phyloP scores from a whole-genome alignment of 1,284 basidiomycete genomes.

The Phellopilus nigrolimitatus region DNA sequence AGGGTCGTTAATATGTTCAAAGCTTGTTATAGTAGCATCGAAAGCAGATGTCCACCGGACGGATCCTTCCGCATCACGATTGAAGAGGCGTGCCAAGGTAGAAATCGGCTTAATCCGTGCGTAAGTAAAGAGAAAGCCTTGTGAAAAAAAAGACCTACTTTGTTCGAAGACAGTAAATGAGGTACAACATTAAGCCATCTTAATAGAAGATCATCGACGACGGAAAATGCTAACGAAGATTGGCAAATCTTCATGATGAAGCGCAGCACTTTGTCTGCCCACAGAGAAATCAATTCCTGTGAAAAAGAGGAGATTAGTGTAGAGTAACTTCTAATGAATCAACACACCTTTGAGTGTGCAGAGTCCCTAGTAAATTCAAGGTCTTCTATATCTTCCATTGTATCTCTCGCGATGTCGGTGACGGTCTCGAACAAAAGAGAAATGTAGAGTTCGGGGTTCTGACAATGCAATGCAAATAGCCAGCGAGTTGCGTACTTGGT shows the following conservation, averaged over 20 bases:
- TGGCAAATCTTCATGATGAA: conserved; percentile 52
- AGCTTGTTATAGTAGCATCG: conserved; percentile 17
- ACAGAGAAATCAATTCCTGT: conserved; percentile 14
- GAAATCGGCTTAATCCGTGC: conserved; percentile 39
- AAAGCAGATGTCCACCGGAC: conserved; percentile 14
- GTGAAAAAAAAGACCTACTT: conserved; percentile 31
- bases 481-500: conserved; percentile 54
- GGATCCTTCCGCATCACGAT: conserved; percentile 41
- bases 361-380: conserved; percentile 22
- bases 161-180: conserved; percentile 29
- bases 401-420: conserved; percentile 42
- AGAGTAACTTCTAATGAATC: background rate
- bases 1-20: conserved; percentile 19
- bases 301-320: conserved; percentile 29
- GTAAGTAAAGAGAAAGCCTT: conserved; percentile 17
- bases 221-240: conserved; percentile 50
- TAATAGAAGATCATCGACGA: conserved; percentile 58
- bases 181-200: conserved; percentile 57
- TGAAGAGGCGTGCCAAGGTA: conserved; percentile 57
- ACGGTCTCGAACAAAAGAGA: conserved; percentile 46
- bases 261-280: conserved; percentile 41
- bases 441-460: conserved; percentile 47
- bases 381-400: background rate
- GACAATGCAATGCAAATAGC: conserved; percentile 60
- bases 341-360: conserved; percentile 33